Evolutionary conservation across 768 basidiomycete genomes (phyloP), one percentile per base, ranked within the genome.

Genomic region (Xerocomellus amylosporus): DNA sequence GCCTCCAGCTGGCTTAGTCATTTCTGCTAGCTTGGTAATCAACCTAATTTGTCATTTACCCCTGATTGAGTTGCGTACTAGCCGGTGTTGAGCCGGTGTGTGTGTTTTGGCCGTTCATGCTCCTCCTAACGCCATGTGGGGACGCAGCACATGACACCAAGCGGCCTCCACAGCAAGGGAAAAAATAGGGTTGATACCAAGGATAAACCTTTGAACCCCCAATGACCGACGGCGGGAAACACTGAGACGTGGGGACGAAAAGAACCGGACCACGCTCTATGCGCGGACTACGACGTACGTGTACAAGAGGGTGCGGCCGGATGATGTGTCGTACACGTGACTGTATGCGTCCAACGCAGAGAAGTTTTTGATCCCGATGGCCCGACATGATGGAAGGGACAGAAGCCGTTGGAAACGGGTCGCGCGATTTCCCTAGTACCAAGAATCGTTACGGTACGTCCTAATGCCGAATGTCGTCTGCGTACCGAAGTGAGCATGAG

Each of bases 1-100:
- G 15, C 14, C 6, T 10, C 6, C 17, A 14, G 13, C 13, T 4
- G 5, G 56, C 59, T 65, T 67, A 64, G 64, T 65, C 64, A 65
- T 26, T n/a, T 43, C 13, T 2, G 4, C 1, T 13, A 0, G 44
- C 43, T 58, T 54, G 45, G 50, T 63, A 34, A 66, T 49, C 46
- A 39, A 8, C 15, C 7, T 0, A 31, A 46, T 64, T 53, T 49
- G 51, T 66, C 54, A 60, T 39, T 17, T 10, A 30, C 53, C 57
- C 61, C 61, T 59, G 22, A 37, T 8, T 37, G 17, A n/a, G 7
- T 24, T 24, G 24, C 24, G 24, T 24, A 24, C 24, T 24, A n/a
- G n/a, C n/a, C n/a, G n/a, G n/a, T n/a, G n/a, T n/a, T n/a, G n/a
- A n/a, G 22, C 28, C 3, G 14, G 22, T 2, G 10, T 38, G 12